Evolutionary conservation across 2,329 filamentous ascomycete genomes (phyloP).

Genomic region (Trichophyton rubrum): DNA sequence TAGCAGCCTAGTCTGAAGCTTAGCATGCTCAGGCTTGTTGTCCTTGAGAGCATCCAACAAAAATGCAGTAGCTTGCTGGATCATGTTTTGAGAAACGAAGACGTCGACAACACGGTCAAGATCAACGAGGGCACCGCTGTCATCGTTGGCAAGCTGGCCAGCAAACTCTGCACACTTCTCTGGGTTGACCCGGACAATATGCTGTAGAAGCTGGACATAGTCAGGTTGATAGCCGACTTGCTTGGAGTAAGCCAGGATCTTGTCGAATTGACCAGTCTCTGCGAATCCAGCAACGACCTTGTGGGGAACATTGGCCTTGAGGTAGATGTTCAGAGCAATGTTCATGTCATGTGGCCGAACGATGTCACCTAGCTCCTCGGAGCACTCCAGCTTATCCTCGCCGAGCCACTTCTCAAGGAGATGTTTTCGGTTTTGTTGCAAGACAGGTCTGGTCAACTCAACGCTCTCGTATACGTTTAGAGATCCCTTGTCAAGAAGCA

Average conservation of each 20-base stretch:
- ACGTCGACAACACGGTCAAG: slow-evolving; percentile 92
- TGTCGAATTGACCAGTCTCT: slow-evolving; percentile 91
- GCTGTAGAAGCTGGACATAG: slow-evolving; percentile 80
- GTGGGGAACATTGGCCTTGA: slow-evolving; percentile 76
- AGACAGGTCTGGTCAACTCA: slow-evolving; percentile 81
- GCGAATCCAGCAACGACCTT: slow-evolving; percentile 94
- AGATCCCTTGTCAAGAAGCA: slow-evolving; percentile 87
- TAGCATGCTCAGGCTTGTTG: slow-evolving; percentile 84
- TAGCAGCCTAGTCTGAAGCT: slow-evolving; percentile 82
- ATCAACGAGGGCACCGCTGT: slow-evolving; percentile 76
- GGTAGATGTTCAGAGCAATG: slow-evolving; percentile 77
- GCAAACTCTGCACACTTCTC: slow-evolving; percentile 95
- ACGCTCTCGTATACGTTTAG: slow-evolving; percentile 89
- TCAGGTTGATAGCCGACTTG: slow-evolving; percentile 86
- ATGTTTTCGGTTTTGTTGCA: slow-evolving; percentile 89
- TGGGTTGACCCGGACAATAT: slow-evolving; percentile 80
- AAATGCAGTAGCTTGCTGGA: slow-evolving; percentile 97
- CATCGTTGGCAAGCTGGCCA: slow-evolving; percentile 77
- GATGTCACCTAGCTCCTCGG: slow-evolving; percentile 90
- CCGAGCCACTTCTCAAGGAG: slow-evolving; percentile 95
- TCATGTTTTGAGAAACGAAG: slow-evolving; percentile 95
- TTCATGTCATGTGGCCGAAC: slow-evolving; percentile 80
- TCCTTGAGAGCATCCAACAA: slow-evolving; percentile 88
- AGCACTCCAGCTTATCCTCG: slow-evolving; percentile 90
- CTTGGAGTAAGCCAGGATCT: slow-evolving; percentile 83